Conservation (phyloP, 371 early-diverging fungal genomes). For the Nematocida ausubeli region DNA sequence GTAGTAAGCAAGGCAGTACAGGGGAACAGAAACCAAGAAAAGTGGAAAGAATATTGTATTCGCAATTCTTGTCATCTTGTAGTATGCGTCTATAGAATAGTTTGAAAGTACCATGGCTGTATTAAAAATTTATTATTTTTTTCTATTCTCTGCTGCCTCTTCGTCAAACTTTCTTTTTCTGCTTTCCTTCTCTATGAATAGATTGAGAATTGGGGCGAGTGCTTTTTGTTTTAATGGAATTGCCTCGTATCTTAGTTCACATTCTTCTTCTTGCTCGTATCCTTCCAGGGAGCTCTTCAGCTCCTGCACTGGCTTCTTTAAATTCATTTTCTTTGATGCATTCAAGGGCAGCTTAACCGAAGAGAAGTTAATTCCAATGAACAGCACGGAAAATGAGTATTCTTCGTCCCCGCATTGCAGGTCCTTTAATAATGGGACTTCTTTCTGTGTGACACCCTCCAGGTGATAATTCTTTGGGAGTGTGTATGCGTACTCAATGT, state of each 20-base stretch:
- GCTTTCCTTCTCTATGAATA: conserved; percentile 32
- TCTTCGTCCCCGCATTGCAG: conserved; percentile 17
- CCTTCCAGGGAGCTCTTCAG: conserved; percentile 10
- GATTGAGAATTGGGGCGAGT: background rate
- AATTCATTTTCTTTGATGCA: conserved; percentile 52
- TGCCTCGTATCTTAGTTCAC: conserved; percentile 32
- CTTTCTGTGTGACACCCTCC: background rate
- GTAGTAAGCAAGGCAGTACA: conserved; percentile 28
- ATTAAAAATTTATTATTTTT: conserved; percentile 36
- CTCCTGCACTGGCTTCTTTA: conserved; percentile 42
- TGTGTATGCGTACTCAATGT: conserved; percentile 78
- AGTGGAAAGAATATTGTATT: conserved; percentile 26
- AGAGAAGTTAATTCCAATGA: conserved; percentile 51
- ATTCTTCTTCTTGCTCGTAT: conserved; percentile 45
- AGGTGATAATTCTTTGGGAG: conserved; percentile 71
- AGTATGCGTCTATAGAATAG: conserved; percentile 19
- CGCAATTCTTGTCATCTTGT: conserved; percentile 36
- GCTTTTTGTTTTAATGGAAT: conserved; percentile 46
- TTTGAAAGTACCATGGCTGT: conserved; percentile 10
- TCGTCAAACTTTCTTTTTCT: background rate
- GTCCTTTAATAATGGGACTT: conserved; percentile 71
- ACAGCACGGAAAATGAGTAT: conserved; percentile 12
- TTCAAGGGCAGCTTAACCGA: conserved; percentile 46
- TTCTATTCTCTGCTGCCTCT: background rate
- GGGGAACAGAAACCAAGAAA: conserved; percentile 9